A percentile compares a stretch with the other conserved stretches of the same genome.
phyloP scores from a whole-genome alignment of 2,329 filamentous ascomycete genomes.

The Talaromyces marneffei region DNA sequence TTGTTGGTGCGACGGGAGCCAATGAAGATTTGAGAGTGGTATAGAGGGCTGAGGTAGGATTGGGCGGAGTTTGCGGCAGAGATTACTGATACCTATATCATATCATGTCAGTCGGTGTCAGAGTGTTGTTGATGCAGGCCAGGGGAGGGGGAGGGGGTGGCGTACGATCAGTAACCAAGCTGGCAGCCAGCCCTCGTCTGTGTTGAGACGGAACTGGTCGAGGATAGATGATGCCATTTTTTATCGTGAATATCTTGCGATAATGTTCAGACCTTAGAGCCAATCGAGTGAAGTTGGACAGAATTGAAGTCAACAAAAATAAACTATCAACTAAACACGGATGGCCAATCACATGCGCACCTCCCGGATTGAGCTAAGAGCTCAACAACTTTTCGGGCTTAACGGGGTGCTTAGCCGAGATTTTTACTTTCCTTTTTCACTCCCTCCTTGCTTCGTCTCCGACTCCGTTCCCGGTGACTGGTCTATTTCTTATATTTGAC shows the following conservation, averaged over 20 bases:
- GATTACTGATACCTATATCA: constrained; percentile 71
- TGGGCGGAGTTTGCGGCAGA: constrained; percentile 82
- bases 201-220: neutral
- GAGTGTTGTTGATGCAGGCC: neutral
- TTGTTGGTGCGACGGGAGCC: constrained; percentile 50
- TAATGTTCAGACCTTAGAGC: neutral
- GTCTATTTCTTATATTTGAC: neutral
- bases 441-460: constrained; percentile 1
- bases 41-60: constrained; percentile 71
- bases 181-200: constrained; percentile 8
- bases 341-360: constrained; percentile 2
- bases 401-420: neutral
- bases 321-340: neutral
- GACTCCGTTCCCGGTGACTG: neutral
- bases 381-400: constrained; percentile 8
- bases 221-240: neutral
- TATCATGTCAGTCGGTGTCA: neutral
- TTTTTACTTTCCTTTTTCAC: neutral
- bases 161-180: constrained; percentile 12
- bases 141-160: neutral
- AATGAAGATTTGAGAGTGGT: constrained; percentile 76
- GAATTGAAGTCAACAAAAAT: neutral
- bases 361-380: neutral
- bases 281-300: neutral
- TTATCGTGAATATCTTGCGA: neutral